Evolutionary conservation across 2,329 filamentous ascomycete genomes (phyloP), one percentile per base, ranked within the genome.

Genomic region (Monosporascus cannonballus): DNA sequence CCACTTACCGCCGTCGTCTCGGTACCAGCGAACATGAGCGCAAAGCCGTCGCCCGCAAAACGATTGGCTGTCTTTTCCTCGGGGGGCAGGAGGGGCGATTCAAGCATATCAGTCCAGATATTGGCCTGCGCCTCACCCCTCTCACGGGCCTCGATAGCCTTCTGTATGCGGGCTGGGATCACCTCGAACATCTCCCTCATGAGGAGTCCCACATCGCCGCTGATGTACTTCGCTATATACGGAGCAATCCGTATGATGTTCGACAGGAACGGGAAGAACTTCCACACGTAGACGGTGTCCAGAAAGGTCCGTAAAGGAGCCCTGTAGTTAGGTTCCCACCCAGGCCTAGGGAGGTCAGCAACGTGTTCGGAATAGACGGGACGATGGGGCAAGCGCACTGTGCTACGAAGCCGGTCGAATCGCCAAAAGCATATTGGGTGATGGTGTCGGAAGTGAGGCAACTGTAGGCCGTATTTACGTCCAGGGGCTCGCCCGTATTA

Each of bases 11-110:
- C 56, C 1, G 72, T 73, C 4, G 72, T 75, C 53, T 74, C 64
- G 3, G 71, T 73, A 7, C 71, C 72, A 2, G 70, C 71, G 49
- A 68, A 61, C 4, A 71, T 61, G n/a, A 72, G 58, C 8, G 66
- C 64, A 48, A 72, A 69, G 4, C 69, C 71, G 46, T 74, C 72
- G 9, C 73, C 70, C 7, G 66, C 67, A 9, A 73, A 65, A 3
- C 67, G 64, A 17, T 58, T 56, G 5, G 66, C 58, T 7, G 59
- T 61, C 59, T 72, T 73, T 54, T 73, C 70, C 55, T 73, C 70
- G 4, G 58, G 51, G 7, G 60, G 53, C 1, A 71, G 67, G 2
- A 72, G 63, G 39, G 64, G 62, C 8, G 67, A 67, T 1, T 64
- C 60, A 18, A 71, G 56, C 36, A 73, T 4, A 18, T 69, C 65